Conservation (phyloP, 2,329 filamentous ascomycete species). For the Neofusicoccum ribis region DNA sequence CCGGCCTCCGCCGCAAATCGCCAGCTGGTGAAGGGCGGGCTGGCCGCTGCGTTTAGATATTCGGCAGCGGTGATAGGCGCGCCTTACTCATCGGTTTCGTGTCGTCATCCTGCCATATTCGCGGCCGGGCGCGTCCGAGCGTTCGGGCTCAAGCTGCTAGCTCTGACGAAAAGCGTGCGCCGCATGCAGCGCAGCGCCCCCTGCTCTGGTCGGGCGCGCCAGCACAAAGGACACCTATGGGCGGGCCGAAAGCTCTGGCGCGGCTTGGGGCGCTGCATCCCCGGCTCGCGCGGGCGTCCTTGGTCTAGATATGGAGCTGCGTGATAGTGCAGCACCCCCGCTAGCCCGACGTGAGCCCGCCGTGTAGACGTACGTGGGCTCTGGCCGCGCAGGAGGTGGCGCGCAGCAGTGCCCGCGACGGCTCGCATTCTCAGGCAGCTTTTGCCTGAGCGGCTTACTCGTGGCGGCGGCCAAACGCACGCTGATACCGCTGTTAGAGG, state of each 20-base stretch:
- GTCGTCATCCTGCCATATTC: conserved; percentile 9
- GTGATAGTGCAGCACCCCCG: conserved; percentile 12
- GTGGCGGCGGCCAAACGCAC: conserved; percentile 9
- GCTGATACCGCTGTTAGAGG: background rate
- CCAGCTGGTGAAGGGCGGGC: too few relatives aligned
- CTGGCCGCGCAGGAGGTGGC: background rate
- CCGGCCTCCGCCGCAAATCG: too few relatives aligned
- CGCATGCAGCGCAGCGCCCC: conserved; percentile 14
- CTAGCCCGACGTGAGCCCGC: background rate
- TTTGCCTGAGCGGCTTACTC: conserved; percentile 2
- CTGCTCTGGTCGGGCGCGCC: conserved; percentile 10
- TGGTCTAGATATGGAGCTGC: conserved; percentile 14
- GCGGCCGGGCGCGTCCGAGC: conserved; percentile 2
- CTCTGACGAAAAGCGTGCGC: conserved; percentile 5
- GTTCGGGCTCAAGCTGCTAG: conserved; percentile 2
- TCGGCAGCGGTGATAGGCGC: background rate
- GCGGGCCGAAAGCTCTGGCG: conserved; percentile 13
- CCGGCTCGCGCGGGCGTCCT: background rate
- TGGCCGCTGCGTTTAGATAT: background rate
- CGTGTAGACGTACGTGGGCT: background rate
- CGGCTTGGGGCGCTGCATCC: conserved; percentile 13
- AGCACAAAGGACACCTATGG: conserved; percentile 16
- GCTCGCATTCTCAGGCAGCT: background rate
- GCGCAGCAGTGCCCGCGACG: background rate
- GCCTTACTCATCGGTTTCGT: conserved; percentile 3